A percentile compares a stretch with the other conserved stretches of the same genome.
These are phyloP conservation scores for Polygonum aviculare DNA, from an alignment of 148 eudicot species.

Conservation along the genomic window DNA sequence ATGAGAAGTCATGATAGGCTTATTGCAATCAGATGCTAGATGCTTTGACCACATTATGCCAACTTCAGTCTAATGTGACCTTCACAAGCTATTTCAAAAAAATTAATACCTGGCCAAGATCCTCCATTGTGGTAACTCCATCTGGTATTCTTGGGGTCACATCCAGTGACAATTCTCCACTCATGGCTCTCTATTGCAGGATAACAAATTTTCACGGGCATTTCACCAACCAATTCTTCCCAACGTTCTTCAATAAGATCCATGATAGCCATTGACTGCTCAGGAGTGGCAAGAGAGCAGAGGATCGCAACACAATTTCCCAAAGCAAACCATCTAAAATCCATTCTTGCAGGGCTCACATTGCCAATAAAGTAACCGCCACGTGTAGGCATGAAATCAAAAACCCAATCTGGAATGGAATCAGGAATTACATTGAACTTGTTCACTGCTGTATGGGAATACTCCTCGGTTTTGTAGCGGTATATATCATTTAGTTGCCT, in stretches of 20 bases:
- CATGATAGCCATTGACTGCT: constrained; percentile 92
- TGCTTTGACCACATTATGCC: too few species aligned
- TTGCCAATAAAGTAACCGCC: constrained; percentile 96
- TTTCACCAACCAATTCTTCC: constrained; percentile 96
- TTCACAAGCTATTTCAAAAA: too few species aligned
- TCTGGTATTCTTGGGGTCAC: constrained; percentile 96
- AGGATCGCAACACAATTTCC: constrained; percentile 93
- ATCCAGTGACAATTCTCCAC: constrained; percentile 93
- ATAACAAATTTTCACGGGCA: constrained; percentile 82
- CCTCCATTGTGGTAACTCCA: constrained; percentile 99
- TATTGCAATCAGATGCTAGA: too few species aligned
- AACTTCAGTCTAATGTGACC: too few species aligned
- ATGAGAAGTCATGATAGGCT: too few species aligned
- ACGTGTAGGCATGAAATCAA: constrained; percentile 89
- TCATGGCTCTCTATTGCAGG: constrained; percentile 95
- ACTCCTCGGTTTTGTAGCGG: constrained; percentile 93
- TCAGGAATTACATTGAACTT: constrained; percentile 91
- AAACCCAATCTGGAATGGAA: constrained; percentile 97
- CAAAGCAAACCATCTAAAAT: constrained; percentile 92
- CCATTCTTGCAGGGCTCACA: constrained; percentile 97
- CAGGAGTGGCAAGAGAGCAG: constrained; percentile 90
- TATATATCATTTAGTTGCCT: constrained; percentile 86
- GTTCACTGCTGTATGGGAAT: constrained; percentile 95
- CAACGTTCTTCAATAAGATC: constrained; percentile 91
- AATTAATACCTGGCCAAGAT: constrained; percentile 87